Base-by-base conservation (phyloP, 2,329 filamentous ascomycete species). In the Trichoderma atroviride region DNA sequence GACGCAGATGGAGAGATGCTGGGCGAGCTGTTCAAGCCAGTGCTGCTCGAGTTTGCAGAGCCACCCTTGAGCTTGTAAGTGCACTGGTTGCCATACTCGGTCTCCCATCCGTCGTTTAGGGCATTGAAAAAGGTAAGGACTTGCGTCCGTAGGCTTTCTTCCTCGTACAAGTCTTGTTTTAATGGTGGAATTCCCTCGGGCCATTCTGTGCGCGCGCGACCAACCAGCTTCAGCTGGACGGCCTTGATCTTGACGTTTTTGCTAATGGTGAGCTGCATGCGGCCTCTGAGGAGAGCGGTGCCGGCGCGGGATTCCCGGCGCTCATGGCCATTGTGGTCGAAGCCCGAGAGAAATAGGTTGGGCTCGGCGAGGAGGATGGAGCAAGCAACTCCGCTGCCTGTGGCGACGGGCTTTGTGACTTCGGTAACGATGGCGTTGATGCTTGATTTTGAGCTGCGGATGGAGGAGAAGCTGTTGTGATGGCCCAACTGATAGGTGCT, bases 171-270 rank as follows among this genome's bases (percentile, higher is more conserved):
- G 52, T 97, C 92, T 1, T 91, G 86, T 79, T 97, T 97, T 69
- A 91, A 86, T 0, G 94, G 94, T 3, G 96, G 95, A 35, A 98
- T 96, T 62, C 94, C 93, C 82, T 98, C 96, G 19, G 96, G 95
- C 96, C 96, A 99, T 77, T 97, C 94, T 1, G 96, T 98, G 72
- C 91, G 88, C 3, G 94, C 93, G 77, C 89, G 91, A 35, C 95
- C 96, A 52, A 90, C 88, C 74, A 99, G 92, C 75, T 92, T 95
- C 64, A 99, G 84, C 6, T 92, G 94, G 29, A 99, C 88, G 4
- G 93, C 91, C 83, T 97, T 97, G 73, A 99, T 90, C 81, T 99
- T 99, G 58, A 94, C 89, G 73, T 92, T 92, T 78, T 98, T 98
- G 57, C 92, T 90, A 14, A 98, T 87, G 70, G 91, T 91, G 50